Evolutionary conservation across 2,329 filamentous ascomycete genomes (phyloP), one percentile per base, ranked within the genome.

Genomic region (Exophiala viscosa): DNA sequence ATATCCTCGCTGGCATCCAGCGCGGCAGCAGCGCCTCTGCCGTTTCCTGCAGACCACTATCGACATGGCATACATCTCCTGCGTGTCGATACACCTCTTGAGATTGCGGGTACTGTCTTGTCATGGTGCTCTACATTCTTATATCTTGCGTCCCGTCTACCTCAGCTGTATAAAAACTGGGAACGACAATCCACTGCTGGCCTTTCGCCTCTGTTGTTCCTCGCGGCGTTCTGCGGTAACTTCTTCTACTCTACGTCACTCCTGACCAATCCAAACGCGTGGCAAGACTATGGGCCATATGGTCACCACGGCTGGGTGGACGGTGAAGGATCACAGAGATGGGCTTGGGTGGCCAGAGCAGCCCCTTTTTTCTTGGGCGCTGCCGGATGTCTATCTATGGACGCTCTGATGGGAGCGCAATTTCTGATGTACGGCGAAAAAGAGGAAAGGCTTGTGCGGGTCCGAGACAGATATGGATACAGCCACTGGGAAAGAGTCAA

Each of bases 81-180:
- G 61, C 49, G 53, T 11, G 56, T 48, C 48, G 57, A 66, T 34
- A 65, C 66, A 4, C 42, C 52, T 20, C 59, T 73, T 13, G 73
- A 78, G 53, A 64, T 72, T 9, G 69, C 74, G 17, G 79, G 79
- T 48, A 75, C 73, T 6, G 67, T 81, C 45, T 66, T 80, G 48
- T 81, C 80, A 20, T 83, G 79, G 79, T 69, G 73, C 61, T 80
- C 78, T 9, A 81, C 80, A 0, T 44, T 76, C 23, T 71, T 82
- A 18, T 84, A 84, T 61, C 77, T 84, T 33, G 74, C 72, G 57
- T 84, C 81, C 28, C 78, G 81, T 18, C 67, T 85, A 48, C 84
- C 84, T 0, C 84, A 87, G 63, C 75, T 87, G 34, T 80, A 82
- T 71, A 83, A 85, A 62, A 87, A 87, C 68, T 79, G 81, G 64